These are phyloP conservation scores for Copromyces sp. DNA, from an alignment of 495 filamentous ascomycete species.

Conservation along the genomic window DNA sequence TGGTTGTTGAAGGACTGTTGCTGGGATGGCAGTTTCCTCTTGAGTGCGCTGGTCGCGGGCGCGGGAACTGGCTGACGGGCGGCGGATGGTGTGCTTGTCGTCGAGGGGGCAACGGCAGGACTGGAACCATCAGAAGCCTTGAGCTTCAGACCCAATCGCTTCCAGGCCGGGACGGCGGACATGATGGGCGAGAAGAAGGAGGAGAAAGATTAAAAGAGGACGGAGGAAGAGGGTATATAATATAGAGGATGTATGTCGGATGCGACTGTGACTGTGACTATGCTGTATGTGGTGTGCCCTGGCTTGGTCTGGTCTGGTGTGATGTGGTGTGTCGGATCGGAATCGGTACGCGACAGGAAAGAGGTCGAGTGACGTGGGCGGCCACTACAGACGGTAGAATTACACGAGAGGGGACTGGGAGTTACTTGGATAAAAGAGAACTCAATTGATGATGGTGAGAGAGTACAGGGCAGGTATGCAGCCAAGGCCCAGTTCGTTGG, in stretches of 20 bases:
- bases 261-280: background rate
- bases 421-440: background rate
- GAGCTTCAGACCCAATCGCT: constrained; percentile 65
- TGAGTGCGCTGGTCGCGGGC: constrained; percentile 20
- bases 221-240: constrained; percentile 2
- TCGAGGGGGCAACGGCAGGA: constrained; percentile 16
- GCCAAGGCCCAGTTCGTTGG: background rate
- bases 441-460: background rate
- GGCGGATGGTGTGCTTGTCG: constrained; percentile 8
- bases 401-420: background rate
- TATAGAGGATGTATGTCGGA: background rate
- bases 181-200: constrained; percentile 5
- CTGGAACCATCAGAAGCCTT: constrained; percentile 47
- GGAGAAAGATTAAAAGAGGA: constrained; percentile 18
- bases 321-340: background rate
- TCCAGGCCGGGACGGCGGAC: constrained; percentile 57
- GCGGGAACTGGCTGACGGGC: constrained; percentile 9
- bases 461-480: background rate
- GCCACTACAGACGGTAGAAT: background rate
- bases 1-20: constrained; percentile 5
- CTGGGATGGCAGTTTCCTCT: constrained; percentile 20
- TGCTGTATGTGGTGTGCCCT: background rate
- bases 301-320: background rate
- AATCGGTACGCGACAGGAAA: background rate
- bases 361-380: background rate